Evolutionary conservation across 495 filamentous ascomycete species (phyloP).

Genomic region (Aspergillus ostianus): DNA sequence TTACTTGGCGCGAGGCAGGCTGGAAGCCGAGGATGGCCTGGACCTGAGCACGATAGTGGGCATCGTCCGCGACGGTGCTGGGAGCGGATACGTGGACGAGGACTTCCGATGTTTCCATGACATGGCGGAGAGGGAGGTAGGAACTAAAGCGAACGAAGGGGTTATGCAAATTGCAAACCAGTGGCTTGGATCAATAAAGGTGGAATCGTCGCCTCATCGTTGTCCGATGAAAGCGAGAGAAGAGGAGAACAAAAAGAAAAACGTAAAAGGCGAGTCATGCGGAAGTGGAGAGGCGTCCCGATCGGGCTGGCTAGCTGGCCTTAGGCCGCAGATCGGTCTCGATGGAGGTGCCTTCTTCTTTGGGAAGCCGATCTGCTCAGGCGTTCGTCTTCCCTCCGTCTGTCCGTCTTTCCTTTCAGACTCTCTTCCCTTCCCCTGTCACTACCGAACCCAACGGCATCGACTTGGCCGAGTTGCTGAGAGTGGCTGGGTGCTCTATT

Average conservation of each 20-base stretch:
- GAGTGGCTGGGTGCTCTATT: neutral
- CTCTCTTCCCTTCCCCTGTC: too few species aligned
- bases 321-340: constrained; percentile 15
- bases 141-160: neutral
- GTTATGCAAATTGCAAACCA: neutral
- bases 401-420: neutral
- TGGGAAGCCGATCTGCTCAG: neutral
- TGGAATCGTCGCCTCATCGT: neutral
- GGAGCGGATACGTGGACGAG: constrained; percentile 69
- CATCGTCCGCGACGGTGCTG: constrained; percentile 58
- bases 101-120: constrained; percentile 49
- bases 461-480: neutral
- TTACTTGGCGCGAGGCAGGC: constrained; percentile 29
- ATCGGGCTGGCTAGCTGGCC: constrained; percentile 7
- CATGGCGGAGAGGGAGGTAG: neutral
- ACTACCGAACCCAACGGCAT: too few species aligned
- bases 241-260: neutral
- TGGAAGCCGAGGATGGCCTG: constrained; percentile 60
- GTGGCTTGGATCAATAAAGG: neutral
- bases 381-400: neutral
- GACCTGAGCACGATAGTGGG: constrained; percentile 59
- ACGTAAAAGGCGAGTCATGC: constrained; percentile 7
- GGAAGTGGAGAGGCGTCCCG: constrained; percentile 3
- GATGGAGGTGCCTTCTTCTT: constrained; percentile 9
- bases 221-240: neutral